A percentile compares a stretch with the other conserved stretches of the same genome.
phyloP scores from a whole-genome alignment of 495 filamentous ascomycete genomes.

The Aspergillus cavernicola region DNA sequence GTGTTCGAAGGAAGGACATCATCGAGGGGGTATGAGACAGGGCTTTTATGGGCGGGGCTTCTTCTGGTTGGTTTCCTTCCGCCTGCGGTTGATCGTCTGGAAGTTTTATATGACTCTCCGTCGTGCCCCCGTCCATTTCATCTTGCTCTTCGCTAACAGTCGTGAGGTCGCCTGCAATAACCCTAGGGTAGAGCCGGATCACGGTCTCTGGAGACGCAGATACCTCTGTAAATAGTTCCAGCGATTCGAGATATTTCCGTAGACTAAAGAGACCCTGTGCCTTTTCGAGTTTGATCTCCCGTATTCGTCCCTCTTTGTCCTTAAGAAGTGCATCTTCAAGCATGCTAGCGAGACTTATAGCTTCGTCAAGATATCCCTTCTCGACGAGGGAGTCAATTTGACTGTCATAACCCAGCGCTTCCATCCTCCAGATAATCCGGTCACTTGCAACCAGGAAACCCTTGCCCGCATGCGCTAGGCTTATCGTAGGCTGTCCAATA shows the following conservation, averaged over 20 bases:
- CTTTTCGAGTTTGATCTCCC: constrained; percentile 85
- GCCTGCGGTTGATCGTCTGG: constrained; percentile 25
- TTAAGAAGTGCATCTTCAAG: constrained; percentile 87
- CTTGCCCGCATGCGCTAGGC: constrained; percentile 89
- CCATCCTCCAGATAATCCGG: constrained; percentile 91
- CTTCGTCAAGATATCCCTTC: constrained; percentile 79
- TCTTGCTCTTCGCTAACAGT: constrained; percentile 47
- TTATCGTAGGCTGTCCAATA: constrained; percentile 91
- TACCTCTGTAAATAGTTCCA: constrained; percentile 88
- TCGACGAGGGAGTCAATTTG: constrained; percentile 84
- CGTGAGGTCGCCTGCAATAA: constrained; percentile 80
- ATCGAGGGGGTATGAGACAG: constrained; percentile 52
- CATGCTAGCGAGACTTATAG: constrained; percentile 81
- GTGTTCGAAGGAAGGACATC: constrained; percentile 48
- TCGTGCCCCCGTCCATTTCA: constrained; percentile 41
- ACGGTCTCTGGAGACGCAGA: constrained; percentile 86
- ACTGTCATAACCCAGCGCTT: constrained; percentile 83
- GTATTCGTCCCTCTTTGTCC: constrained; percentile 73
- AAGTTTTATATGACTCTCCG: constrained; percentile 20
- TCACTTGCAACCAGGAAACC: constrained; percentile 90
- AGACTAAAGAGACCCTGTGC: constrained; percentile 78
- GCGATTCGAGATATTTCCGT: constrained; percentile 78
- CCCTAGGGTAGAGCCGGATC: constrained; percentile 75
- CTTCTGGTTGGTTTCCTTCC: constrained; percentile 28
- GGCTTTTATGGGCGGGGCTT: constrained; percentile 13